A percentile compares a stretch with the other conserved stretches of the same genome.
Evolutionary conservation across 2,329 filamentous ascomycete genomes (phyloP).

Genomic region (Neopestalotiopsis rosae): DNA sequence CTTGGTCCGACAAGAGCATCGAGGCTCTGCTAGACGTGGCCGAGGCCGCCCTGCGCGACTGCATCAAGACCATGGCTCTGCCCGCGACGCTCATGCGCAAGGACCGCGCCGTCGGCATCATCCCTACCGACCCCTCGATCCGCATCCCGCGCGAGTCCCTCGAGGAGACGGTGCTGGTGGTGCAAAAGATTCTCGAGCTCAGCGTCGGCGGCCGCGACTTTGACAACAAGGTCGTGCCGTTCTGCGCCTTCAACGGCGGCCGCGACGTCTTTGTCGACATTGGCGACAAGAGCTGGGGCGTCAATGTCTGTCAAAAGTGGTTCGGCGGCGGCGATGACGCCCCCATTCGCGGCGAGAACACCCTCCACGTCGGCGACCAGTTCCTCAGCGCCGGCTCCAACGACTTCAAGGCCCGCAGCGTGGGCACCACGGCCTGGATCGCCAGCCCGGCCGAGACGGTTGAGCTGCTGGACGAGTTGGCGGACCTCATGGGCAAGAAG

Average conservation of each 20-base stretch:
- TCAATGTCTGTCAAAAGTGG: slow-evolving; percentile 88
- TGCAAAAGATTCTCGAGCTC: slow-evolving; percentile 90
- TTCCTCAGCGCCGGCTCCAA: slow-evolving; percentile 95
- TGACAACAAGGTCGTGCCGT: slow-evolving; percentile 65
- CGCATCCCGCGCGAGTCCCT: slow-evolving; percentile 86
- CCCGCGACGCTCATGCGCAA: slow-evolving; percentile 85
- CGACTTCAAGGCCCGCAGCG: slow-evolving; percentile 92
- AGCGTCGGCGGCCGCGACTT: slow-evolving; percentile 60
- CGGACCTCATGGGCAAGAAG: slow-evolving; percentile 59
- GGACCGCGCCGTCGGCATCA: slow-evolving; percentile 82
- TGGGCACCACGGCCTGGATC: slow-evolving; percentile 96
- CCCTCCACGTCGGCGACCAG: slow-evolving; percentile 94
- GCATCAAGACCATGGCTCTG: slow-evolving; percentile 78
- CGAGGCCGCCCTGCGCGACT: slow-evolving; percentile 82
- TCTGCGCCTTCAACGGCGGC: slow-evolving; percentile 97
- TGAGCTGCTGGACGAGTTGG: slow-evolving; percentile 83
- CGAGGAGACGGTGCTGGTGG: slow-evolving; percentile 93
- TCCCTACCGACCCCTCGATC: slow-evolving; percentile 65
- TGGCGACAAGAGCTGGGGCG: slow-evolving; percentile 96
- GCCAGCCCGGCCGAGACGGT: slow-evolving; percentile 92
- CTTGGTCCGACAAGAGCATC: slow-evolving; percentile 81
- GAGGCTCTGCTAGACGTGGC: slow-evolving; percentile 84
- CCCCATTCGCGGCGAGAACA: slow-evolving; percentile 74
- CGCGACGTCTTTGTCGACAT: slow-evolving; percentile 99
- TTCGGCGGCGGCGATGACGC: slow-evolving; percentile 60